phyloP scores from a whole-genome alignment of 75 land plant species.

The Ceratopteris richardii region DNA sequence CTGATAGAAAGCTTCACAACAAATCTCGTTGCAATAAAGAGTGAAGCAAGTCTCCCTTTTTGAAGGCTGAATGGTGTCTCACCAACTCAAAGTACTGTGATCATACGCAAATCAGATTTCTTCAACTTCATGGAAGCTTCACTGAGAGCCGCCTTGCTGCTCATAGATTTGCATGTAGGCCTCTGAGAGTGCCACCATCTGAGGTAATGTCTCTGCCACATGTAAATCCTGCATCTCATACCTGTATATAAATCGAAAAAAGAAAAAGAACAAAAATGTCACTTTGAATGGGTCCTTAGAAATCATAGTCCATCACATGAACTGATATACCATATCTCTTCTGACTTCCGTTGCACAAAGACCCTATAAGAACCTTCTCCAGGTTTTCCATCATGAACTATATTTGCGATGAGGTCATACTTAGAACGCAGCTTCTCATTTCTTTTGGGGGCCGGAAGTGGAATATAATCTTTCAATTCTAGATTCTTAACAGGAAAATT shows the following conservation, averaged over 20 bases:
- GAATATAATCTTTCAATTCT: constrained; percentile 95
- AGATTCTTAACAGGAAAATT: constrained; percentile 97
- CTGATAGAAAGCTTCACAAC: no score
- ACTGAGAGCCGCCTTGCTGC: constrained; percentile 27
- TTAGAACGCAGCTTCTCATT: constrained; percentile 68
- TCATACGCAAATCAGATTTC: no score
- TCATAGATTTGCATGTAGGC: constrained; percentile 97
- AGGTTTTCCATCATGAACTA: constrained; percentile 99
- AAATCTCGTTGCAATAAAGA: no score
- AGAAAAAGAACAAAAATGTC: neutral
- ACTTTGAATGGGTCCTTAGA: no score
- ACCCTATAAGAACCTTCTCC: constrained; percentile 90
- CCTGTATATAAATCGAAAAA: constrained; percentile 40
- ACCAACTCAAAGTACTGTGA: no score
- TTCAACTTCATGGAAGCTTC: neutral
- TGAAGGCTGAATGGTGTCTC: no score
- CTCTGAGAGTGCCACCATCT: constrained; percentile 96
- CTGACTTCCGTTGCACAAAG: constrained; percentile 95
- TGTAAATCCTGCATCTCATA: constrained; percentile 99
- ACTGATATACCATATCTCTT: constrained; percentile 82
- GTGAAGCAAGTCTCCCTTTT: no score
- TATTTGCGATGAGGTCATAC: constrained; percentile 95
- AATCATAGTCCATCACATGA: no score
- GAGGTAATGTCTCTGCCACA: constrained; percentile 87
- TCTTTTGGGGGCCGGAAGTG: constrained; percentile 50